Base-by-base conservation (phyloP, 164 flowering plant genomes). In the Paratinospora sagittata region DNA sequence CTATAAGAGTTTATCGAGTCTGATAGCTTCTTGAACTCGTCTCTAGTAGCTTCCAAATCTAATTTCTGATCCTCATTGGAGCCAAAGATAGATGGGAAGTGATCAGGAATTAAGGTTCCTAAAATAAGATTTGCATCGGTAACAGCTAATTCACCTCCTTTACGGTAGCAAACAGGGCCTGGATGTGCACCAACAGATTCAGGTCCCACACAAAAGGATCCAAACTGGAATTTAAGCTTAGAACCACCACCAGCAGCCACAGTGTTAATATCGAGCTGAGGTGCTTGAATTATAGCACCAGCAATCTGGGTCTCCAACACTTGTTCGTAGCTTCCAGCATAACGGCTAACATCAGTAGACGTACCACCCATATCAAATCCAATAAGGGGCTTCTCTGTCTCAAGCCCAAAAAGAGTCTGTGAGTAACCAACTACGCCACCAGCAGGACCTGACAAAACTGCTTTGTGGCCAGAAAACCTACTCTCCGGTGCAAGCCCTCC, bases 321-420 rank as follows among this genome's bases (percentile, higher is more conserved):
- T 72, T 95, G 98, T 74, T 95, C 99, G 70, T 86, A 92, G 65
- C 78, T 83, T 52, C 98, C 98, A 41, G 96, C 99, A 78, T 92
- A 95, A 0, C 99, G 91, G 73, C 99, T 95, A 9, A 95, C 98
- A 78, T 92, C 98, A 1, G 99, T 92, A 17, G 99, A 95, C 23
- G 98, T 95, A 55, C 99, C 99, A 65, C 99, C 99, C 99, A 95
- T 95, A 71, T 95, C 99, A 78, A 95, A 95, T 37, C 98, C 99
- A 79, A 95, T 95, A n/a, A 95, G 87, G 9, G 99, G 90, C 72
- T 89, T 92, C 13, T 82, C 83, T 4, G 98, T 95, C 79, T 95
- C 98, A 66, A 88, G 81, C 67, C 87, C 92, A 75, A 82, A 92
- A 64, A 91, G 91, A 47, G 99, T 92, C 81, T 92, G 96, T 9